phyloP scores from a whole-genome alignment of 1,139 yeast genomes.

The Geotrichum fermentans region DNA sequence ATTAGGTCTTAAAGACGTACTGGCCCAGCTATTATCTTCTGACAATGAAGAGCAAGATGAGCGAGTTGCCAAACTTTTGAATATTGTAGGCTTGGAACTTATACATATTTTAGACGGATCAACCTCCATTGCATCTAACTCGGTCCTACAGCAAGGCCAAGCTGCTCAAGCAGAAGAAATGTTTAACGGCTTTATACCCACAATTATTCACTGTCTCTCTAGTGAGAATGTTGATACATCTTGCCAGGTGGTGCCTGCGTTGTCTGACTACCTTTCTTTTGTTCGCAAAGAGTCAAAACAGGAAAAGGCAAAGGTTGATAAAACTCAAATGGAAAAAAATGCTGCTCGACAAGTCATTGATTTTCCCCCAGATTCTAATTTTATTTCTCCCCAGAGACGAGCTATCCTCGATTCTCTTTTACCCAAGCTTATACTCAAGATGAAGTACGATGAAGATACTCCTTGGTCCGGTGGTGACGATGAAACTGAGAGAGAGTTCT shows the following conservation, averaged over 20 bases:
- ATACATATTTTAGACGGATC: slow-evolving; percentile 58
- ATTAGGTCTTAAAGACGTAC: slow-evolving; percentile 58
- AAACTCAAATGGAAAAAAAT: slow-evolving; percentile 28
- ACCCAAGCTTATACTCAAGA: slow-evolving; percentile 65
- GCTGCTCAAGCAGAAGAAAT: slow-evolving; percentile 41
- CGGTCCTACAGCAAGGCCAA: slow-evolving; percentile 18
- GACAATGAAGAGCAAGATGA: slow-evolving; percentile 68
- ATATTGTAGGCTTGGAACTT: slow-evolving; percentile 72
- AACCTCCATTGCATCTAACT: slow-evolving; percentile 31
- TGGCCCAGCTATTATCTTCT: slow-evolving; percentile 39
- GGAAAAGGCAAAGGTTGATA: slow-evolving; percentile 30
- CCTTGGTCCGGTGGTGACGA: slow-evolving; percentile 49
- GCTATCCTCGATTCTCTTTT: slow-evolving; percentile 59
- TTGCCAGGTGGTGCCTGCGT: slow-evolving; percentile 72
- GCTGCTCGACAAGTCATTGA: slow-evolving; percentile 28
- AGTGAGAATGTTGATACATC: slow-evolving; percentile 89
- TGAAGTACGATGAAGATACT: slow-evolving; percentile 66
- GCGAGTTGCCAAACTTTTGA: slow-evolving; percentile 65
- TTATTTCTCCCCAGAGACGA: slow-evolving; percentile 38
- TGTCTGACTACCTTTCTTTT: slow-evolving; percentile 66
- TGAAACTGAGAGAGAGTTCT: slow-evolving; percentile 71
- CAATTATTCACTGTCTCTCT: slow-evolving; percentile 61
- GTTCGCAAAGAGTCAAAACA: slow-evolving; percentile 53
- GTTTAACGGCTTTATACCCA: slow-evolving; percentile 64
- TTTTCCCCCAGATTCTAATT: slow-evolving; percentile 33